phyloP scores from a whole-genome alignment of 306 rosid genomes.

The Chamaecrista fasciculata region DNA sequence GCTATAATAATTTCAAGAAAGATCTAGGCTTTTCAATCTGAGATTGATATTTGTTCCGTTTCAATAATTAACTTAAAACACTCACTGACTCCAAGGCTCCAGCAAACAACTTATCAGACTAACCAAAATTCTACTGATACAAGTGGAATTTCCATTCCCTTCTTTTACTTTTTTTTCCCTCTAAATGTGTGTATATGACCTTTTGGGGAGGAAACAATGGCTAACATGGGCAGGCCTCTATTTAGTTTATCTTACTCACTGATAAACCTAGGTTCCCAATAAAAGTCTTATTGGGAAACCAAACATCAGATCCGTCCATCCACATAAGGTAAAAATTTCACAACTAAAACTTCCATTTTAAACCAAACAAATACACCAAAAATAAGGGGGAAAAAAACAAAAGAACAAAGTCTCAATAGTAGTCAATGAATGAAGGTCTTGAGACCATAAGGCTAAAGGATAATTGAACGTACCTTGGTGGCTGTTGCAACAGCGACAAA shows the following conservation, averaged over 20 bases:
- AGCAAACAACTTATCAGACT: neutral
- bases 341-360: slow-evolving; percentile 2
- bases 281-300: slow-evolving; percentile 16
- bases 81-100: neutral
- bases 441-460: neutral
- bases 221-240: slow-evolving; percentile 1
- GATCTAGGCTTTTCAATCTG: neutral
- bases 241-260: slow-evolving; percentile 18
- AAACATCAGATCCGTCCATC: slow-evolving; percentile 2
- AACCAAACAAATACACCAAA: neutral
- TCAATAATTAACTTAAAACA: neutral
- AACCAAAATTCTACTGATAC: neutral
- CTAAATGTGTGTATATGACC: neutral
- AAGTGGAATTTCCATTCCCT: neutral
- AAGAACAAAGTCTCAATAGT: neutral
- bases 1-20: slow-evolving; percentile 10
- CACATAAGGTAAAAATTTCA: neutral
- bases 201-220: neutral
- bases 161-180: neutral
- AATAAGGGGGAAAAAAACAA: neutral
- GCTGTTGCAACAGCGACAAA: slow-evolving; percentile 73
- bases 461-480: slow-evolving; percentile 58
- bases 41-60: neutral
- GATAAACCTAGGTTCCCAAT: neutral
- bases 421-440: slow-evolving; percentile 15